phyloP scores from a whole-genome alignment of 306 rosid genomes.

The Arachis stenosperma region DNA sequence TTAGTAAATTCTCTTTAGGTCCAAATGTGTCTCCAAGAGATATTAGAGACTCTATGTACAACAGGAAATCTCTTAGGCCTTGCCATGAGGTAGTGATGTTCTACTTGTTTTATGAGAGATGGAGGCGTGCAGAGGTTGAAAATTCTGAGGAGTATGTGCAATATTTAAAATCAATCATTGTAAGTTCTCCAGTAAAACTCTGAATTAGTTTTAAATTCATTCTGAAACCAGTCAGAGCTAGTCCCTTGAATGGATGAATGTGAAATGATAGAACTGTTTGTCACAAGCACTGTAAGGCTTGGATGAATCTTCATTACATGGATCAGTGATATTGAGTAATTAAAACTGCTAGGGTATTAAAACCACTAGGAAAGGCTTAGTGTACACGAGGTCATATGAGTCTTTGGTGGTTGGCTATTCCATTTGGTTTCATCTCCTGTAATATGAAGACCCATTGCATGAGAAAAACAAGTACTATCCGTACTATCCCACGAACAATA shows the following conservation, averaged over 20 bases:
- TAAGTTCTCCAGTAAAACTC: conserved; percentile 44
- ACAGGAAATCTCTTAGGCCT: conserved; percentile 43
- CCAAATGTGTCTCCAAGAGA: conserved; percentile 77
- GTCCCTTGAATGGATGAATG: conserved; percentile 21
- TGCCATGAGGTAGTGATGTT: conserved; percentile 65
- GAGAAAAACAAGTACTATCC: too few species aligned
- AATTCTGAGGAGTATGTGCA: conserved; percentile 53
- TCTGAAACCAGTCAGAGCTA: conserved; percentile 26
- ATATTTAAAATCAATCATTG: conserved; percentile 55
- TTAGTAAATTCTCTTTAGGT: conserved; percentile 70
- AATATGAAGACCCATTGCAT: too few species aligned
- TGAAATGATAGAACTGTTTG: neutral
- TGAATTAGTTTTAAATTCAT: conserved; percentile 20
- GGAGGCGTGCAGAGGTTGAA: conserved; percentile 71
- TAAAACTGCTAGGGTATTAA: conserved; percentile 5
- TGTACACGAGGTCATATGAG: too few species aligned
- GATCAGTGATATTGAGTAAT: neutral
- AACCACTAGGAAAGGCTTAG: neutral
- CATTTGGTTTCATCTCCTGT: too few species aligned
- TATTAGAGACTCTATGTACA: conserved; percentile 44
- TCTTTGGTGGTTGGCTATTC: too few species aligned
- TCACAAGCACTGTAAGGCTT: neutral
- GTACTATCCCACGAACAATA: too few species aligned
- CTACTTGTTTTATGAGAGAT: conserved; percentile 71
- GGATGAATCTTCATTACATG: neutral